Base-by-base conservation (phyloP, 1,284 basidiomycete genomes). In the Sporisorium graminicola region DNA sequence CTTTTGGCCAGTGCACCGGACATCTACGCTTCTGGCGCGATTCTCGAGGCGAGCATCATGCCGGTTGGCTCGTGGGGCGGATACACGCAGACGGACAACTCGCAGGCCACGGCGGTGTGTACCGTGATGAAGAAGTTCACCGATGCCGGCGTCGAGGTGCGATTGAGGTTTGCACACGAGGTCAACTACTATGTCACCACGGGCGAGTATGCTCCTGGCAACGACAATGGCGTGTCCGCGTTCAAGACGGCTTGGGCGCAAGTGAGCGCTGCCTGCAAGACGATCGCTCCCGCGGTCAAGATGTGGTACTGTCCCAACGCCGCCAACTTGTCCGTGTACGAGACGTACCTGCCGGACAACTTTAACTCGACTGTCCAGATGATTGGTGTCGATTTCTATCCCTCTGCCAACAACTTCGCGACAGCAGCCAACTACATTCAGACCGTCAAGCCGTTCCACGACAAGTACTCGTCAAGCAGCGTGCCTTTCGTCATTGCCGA, bases 71-170 rank as follows among this genome's bases (percentile, higher is more conserved):
- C 64, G 29, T 82, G 76, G 76, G 59, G 65, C 14, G 78, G 80
- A 5, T 66, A 75, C 26, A 82, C 78, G 0, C 51, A 33, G 7
- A 70, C 79, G 14, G 82, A 85, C 73, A 83, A 84, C 70, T 71
- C 71, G 8, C 86, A 86, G 61, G 85, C 86, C 5, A 57, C 74
- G 26, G 80, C 78, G 12, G 80, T 85, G 35, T 81, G 80, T 58
- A 73, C 81, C 0, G 85, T 86, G 31, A 83, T 86, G 83, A 86
- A 86, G 75, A 64, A 83, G 58, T 86, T 86, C 74, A 86, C 85
- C 51, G 86, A 86, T 61, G 65, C 79, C 12, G 86, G 86, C 22
- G 76, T 86, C 40, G 83, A 86, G 49, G 86, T 86, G 49, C 82
- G 86, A 62, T 71, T 86, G 18, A 80, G 86, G 16, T 86, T 86